Evolutionary conservation across 106 monocot species (phyloP).

Genomic region (Dioscorea dumetorum): DNA sequence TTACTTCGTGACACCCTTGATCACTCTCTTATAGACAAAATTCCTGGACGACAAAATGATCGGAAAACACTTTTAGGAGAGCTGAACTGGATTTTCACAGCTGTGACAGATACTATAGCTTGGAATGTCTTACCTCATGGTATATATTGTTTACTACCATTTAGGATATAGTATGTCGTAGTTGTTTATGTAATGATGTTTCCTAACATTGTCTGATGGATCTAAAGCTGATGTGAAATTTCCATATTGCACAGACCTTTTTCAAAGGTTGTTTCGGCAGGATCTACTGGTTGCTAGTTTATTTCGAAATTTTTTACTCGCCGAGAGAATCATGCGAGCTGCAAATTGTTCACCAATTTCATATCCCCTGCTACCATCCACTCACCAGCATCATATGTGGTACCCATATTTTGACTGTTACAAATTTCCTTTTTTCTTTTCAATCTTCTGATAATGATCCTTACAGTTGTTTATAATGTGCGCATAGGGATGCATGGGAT

Average conservation of each 20-base stretch:
- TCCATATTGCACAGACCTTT: conserved; percentile 51
- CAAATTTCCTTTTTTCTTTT: too few species aligned
- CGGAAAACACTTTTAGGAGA: conserved; percentile 95
- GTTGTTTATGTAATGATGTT: too few species aligned
- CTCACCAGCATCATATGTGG: conserved; percentile 99
- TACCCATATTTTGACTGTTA: conserved; percentile 8
- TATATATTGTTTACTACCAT: conserved; percentile 9
- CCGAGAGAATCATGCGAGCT: conserved; percentile 88
- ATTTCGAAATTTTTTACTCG: conserved; percentile 92
- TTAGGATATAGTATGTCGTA: too few species aligned
- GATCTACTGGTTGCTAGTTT: conserved; percentile 92
- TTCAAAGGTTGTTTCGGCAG: conserved; percentile 86
- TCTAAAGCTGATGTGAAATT: conserved; percentile 1
- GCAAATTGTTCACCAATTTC: conserved; percentile 96
- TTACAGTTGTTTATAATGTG: neutral
- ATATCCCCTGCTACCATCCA: conserved; percentile 68
- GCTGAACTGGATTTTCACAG: conserved; percentile 98
- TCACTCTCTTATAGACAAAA: conserved; percentile 73
- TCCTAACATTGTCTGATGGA: too few species aligned
- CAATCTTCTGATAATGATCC: neutral
- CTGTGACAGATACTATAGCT: conserved; percentile 96
- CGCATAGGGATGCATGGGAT: conserved; percentile 94
- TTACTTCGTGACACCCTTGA: conserved; percentile 71
- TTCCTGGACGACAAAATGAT: conserved; percentile 97
- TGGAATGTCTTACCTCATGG: conserved; percentile 98